These are phyloP conservation scores for Saksenaea oblongispora DNA, from an alignment of 371 early-diverging fungal genomes.

Conservation along the genomic window DNA sequence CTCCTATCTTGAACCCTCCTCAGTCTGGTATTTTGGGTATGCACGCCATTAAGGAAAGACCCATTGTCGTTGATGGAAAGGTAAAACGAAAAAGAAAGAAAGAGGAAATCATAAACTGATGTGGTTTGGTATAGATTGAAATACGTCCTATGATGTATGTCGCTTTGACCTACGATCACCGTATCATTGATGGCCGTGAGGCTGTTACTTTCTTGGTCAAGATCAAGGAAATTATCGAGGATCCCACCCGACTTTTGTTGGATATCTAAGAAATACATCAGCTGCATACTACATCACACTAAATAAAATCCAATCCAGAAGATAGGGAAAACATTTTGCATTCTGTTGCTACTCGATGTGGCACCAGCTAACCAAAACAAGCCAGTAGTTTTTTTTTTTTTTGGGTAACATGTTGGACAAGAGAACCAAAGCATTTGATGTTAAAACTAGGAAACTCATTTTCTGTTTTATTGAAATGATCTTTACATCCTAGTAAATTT, in stretches of 20 bases:
- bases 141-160: conserved; percentile 99
- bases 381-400: too few species aligned
- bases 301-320: neutral
- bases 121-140: conserved; percentile 59
- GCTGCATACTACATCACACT: neutral
- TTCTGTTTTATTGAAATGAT: too few species aligned
- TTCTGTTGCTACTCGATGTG: neutral
- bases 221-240: conserved; percentile 95
- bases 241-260: conserved; percentile 90
- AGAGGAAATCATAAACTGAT: neutral
- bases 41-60: conserved; percentile 97
- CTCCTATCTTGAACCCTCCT: conserved; percentile 97
- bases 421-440: too few species aligned
- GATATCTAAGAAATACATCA: conserved; percentile 55
- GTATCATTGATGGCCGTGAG: conserved; percentile 97
- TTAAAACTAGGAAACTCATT: too few species aligned
- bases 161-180: conserved; percentile 97
- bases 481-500: too few species aligned
- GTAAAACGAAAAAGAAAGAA: conserved; percentile 9
- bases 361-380: neutral
- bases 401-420: too few species aligned
- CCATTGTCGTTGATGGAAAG: conserved; percentile 94
- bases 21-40: conserved; percentile 97
- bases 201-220: conserved; percentile 97
- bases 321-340: neutral